Percentiles rank a stretch among this genome's conserved stretches.
Conservation (phyloP, 2,329 filamentous ascomycete species). For the Bipolaris victoriae region DNA sequence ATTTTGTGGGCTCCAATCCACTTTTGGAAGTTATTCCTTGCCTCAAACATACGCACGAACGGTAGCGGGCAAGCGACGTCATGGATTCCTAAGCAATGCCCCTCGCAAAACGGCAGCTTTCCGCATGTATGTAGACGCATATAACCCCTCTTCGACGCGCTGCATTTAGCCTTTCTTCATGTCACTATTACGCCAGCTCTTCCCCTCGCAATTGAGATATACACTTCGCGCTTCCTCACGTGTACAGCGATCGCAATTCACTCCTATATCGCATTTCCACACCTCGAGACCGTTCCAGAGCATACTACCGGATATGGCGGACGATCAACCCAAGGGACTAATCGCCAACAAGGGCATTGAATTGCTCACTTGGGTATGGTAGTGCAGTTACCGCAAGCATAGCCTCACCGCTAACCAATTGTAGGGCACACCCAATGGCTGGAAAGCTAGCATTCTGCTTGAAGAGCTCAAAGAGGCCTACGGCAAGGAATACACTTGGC, state of each 20-base stretch:
- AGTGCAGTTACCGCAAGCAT: background rate
- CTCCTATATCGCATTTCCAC: slow-evolving; percentile 25
- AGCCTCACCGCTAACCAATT: background rate
- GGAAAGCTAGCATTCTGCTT: slow-evolving; percentile 66
- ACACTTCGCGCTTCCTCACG: slow-evolving; percentile 19
- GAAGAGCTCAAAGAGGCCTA: slow-evolving; percentile 72
- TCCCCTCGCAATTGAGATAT: slow-evolving; percentile 23
- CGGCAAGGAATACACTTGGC: slow-evolving; percentile 63
- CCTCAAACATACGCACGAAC: background rate
- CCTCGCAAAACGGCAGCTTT: background rate
- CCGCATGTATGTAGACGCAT: slow-evolving; percentile 13
- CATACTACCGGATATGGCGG: slow-evolving; percentile 33
- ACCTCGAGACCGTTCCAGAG: slow-evolving; percentile 24
- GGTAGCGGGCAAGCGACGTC: slow-evolving; percentile 11
- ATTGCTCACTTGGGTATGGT: slow-evolving; percentile 60
- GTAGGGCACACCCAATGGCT: slow-evolving; percentile 53
- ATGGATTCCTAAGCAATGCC: slow-evolving; percentile 22
- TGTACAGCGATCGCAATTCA: slow-evolving; percentile 18
- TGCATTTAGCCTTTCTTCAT: slow-evolving; percentile 18
- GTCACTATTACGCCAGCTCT: slow-evolving; percentile 28
- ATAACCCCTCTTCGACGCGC: slow-evolving; percentile 34
- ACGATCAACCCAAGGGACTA: slow-evolving; percentile 59
- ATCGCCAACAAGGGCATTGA: slow-evolving; percentile 69
- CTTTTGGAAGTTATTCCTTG: background rate
- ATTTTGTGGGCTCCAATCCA: background rate